phyloP scores from a whole-genome alignment of 2,329 filamentous ascomycete species.

The Rutstroemia sydowiana region DNA sequence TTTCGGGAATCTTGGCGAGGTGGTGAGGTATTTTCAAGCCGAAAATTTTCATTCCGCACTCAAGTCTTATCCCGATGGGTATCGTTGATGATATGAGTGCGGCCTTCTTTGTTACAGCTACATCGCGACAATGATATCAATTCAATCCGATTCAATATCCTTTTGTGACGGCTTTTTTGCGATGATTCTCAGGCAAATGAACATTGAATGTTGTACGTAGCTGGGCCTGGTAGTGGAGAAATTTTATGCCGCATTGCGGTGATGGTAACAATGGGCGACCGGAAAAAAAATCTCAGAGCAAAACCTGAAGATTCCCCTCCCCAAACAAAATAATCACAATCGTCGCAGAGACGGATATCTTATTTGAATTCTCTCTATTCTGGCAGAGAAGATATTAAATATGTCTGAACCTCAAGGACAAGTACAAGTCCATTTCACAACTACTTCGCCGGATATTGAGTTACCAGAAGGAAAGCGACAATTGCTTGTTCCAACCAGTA shows the following conservation, averaged over 20 bases:
- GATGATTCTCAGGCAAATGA: too few species aligned
- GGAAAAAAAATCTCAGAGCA: slow-evolving; percentile 10
- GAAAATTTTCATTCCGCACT: too few species aligned
- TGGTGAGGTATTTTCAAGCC: too few species aligned
- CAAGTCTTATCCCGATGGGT: too few species aligned
- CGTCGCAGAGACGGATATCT: background rate
- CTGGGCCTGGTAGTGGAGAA: background rate
- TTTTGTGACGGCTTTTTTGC: too few species aligned
- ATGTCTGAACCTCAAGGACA: slow-evolving; percentile 35
- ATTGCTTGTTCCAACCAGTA: slow-evolving; percentile 55
- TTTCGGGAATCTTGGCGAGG: too few species aligned
- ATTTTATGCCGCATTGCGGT: background rate
- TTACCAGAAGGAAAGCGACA: slow-evolving; percentile 55
- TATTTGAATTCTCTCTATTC: background rate
- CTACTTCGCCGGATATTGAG: slow-evolving; percentile 52
- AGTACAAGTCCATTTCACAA: slow-evolving; percentile 62
- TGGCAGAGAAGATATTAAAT: too few species aligned
- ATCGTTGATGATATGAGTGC: too few species aligned
- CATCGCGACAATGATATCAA: too few species aligned
- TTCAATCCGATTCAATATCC: too few species aligned
- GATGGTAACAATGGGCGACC: slow-evolving; percentile 3
- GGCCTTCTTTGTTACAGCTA: too few species aligned
- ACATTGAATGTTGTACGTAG: too few species aligned
- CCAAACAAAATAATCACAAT: background rate
- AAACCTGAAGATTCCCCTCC: slow-evolving; percentile 5